phyloP scores from a whole-genome alignment of 306 rosid genomes.

The Betula pendula region DNA sequence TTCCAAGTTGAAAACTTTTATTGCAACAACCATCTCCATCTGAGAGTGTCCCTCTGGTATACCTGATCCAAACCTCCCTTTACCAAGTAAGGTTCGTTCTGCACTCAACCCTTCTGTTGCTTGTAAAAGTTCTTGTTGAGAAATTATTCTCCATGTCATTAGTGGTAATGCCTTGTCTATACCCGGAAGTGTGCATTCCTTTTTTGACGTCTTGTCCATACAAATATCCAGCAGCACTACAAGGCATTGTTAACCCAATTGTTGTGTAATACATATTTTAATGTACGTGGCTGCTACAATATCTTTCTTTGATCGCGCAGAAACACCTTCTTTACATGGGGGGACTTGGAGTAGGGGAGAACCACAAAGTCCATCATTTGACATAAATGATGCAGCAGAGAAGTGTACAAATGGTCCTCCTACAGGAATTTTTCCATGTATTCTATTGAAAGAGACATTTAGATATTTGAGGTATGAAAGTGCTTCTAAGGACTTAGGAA shows the following conservation, averaged over 20 bases:
- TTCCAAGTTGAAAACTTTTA: slow-evolving; percentile 20
- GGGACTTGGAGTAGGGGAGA: slow-evolving; percentile 19
- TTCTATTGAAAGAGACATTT: slow-evolving; percentile 3
- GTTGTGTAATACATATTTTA: not conserved
- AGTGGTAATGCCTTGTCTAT: not conserved
- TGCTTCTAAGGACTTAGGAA: slow-evolving; percentile 12
- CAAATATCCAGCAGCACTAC: too few relatives aligned
- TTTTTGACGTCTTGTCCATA: not conserved
- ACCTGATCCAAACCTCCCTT: slow-evolving; percentile 31
- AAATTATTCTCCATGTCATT: slow-evolving; percentile 8
- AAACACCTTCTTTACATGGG: slow-evolving; percentile 21
- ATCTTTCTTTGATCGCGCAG: not conserved
- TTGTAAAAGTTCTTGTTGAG: not conserved
- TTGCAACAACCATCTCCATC: slow-evolving; percentile 25
- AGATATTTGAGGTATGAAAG: not conserved
- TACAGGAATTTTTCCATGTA: slow-evolving; percentile 40
- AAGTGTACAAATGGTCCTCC: slow-evolving; percentile 28
- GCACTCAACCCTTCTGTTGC: slow-evolving; percentile 26
- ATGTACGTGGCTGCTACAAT: not conserved
- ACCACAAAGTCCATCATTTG: slow-evolving; percentile 37
- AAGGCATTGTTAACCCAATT: too few relatives aligned
- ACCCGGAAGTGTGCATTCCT: not conserved
- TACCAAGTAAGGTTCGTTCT: slow-evolving; percentile 26
- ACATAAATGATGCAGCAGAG: not conserved
- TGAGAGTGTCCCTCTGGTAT: slow-evolving; percentile 24